Evolutionary conservation across 2,329 filamentous ascomycete species (phyloP).

Genomic region (Calonectria pseudoreteaudii): DNA sequence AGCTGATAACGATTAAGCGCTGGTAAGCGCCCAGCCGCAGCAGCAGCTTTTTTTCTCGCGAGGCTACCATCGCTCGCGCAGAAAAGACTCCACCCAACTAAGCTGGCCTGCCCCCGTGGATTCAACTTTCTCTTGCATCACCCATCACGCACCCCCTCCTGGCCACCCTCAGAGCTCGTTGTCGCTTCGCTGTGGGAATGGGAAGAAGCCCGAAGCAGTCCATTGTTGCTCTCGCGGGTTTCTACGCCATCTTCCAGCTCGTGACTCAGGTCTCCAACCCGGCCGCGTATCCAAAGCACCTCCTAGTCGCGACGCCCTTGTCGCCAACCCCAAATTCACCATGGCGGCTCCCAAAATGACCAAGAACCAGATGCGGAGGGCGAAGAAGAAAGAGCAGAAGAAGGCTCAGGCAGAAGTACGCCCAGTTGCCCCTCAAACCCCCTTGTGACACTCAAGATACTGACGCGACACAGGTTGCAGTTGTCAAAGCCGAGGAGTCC

Average conservation of each 20-base stretch:
- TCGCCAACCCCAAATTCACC: conserved; percentile 47
- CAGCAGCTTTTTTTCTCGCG: conserved; percentile 6
- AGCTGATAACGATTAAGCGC: conserved; percentile 20
- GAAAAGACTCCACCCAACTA: conserved; percentile 27
- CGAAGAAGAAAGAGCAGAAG: conserved; percentile 95
- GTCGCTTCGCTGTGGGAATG: conserved; percentile 43
- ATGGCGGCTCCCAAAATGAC: conserved; percentile 81
- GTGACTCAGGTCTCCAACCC: conserved; percentile 50
- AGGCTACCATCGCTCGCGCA: conserved; percentile 16
- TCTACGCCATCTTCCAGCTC: conserved; percentile 53
- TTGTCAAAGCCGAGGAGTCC: conserved; percentile 31
- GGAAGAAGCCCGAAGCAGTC: conserved; percentile 53
- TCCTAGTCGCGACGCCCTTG: conserved; percentile 40
- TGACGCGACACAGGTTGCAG: conserved; percentile 37
- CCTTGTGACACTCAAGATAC: conserved; percentile 1
- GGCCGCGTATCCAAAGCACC: conserved; percentile 40
- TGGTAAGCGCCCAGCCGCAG: neutral
- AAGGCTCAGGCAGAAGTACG: conserved; percentile 69
- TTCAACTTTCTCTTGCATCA: conserved; percentile 19
- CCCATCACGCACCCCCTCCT: conserved; percentile 13
- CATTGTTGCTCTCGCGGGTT: conserved; percentile 47
- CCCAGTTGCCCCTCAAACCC: neutral
- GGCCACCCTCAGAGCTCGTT: conserved; percentile 15
- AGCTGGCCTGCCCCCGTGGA: conserved; percentile 15
- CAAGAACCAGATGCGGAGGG: conserved; percentile 93